phyloP scores from a whole-genome alignment of 1,139 yeast genomes.

The Meyerozyma smithsonii region DNA sequence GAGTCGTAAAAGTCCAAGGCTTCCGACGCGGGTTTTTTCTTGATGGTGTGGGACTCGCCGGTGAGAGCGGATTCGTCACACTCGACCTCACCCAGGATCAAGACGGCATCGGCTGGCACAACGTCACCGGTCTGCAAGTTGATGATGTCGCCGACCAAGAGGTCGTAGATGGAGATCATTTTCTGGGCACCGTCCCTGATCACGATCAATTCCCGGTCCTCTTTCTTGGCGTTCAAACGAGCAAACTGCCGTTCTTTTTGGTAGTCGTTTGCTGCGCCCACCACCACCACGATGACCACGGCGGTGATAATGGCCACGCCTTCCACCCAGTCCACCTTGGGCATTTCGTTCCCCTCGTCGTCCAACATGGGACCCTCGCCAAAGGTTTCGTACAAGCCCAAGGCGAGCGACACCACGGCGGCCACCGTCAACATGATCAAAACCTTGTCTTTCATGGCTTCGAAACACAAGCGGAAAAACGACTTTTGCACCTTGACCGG shows the following conservation, averaged over 20 bases:
- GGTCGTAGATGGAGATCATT: constrained; percentile 67
- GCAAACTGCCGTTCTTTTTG: constrained; percentile 95
- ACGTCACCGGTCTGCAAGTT: constrained; percentile 90
- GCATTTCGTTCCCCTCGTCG: constrained; percentile 67
- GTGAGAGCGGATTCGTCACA: constrained; percentile 92
- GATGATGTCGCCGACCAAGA: constrained; percentile 82
- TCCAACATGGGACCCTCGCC: constrained; percentile 79
- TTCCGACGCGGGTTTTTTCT: constrained; percentile 52
- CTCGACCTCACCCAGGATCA: constrained; percentile 74
- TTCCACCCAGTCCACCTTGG: constrained; percentile 95
- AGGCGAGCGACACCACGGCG: constrained; percentile 81
- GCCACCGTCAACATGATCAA: constrained; percentile 79
- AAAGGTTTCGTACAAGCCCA: constrained; percentile 89
- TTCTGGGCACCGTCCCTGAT: constrained; percentile 67
- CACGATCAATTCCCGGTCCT: constrained; percentile 76
- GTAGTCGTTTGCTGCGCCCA: constrained; percentile 92
- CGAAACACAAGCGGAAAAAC: constrained; percentile 64
- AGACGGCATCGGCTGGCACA: constrained; percentile 80
- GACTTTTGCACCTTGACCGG: constrained; percentile 70
- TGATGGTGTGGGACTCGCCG: constrained; percentile 85
- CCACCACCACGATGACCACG: constrained; percentile 81
- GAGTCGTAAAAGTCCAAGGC: constrained; percentile 35
- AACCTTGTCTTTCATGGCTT: constrained; percentile 89
- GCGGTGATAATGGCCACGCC: constrained; percentile 97
- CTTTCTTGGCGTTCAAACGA: constrained; percentile 79